A percentile compares a stretch with the other conserved stretches of the same genome.
Conservation (phyloP, 2,329 filamentous ascomycete species). For the Diaporthe caulivora region DNA sequence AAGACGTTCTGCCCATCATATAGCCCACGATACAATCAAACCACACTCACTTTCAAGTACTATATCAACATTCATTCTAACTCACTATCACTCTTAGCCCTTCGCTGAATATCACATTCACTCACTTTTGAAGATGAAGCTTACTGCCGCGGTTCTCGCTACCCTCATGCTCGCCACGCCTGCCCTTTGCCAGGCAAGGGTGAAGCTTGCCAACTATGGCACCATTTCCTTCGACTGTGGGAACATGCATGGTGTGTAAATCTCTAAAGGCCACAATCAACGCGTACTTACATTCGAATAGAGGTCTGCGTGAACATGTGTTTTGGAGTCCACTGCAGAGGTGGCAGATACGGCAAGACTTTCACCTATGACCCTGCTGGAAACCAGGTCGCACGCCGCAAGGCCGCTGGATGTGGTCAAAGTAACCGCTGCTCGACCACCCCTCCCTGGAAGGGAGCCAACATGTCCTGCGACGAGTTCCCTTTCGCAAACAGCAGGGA, state of each 20-base stretch:
- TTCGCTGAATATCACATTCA: not conserved
- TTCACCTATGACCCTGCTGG: slow-evolving; percentile 4
- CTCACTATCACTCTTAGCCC: not conserved
- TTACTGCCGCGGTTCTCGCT: not conserved
- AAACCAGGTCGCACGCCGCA: not conserved
- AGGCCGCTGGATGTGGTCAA: not conserved
- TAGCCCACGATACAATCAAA: not conserved
- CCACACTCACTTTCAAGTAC: slow-evolving; percentile 9
- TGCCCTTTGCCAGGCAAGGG: not conserved
- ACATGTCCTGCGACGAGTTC: slow-evolving; percentile 1
- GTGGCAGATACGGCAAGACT: not conserved
- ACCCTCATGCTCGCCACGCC: not conserved
- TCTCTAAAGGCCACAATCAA: not conserved
- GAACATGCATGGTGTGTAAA: not conserved
- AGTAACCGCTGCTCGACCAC: not conserved
- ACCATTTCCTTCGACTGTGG: not conserved
- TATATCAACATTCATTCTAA: not conserved
- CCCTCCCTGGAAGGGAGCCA: not conserved
- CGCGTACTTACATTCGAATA: not conserved
- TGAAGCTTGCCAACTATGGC: slow-evolving; percentile 8
- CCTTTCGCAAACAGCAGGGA: slow-evolving; percentile 20
- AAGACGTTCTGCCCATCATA: not conserved
- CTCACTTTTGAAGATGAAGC: slow-evolving; percentile 6
- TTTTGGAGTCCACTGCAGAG: slow-evolving; percentile 6
- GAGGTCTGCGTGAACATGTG: slow-evolving; percentile 13